These are phyloP conservation scores for Naganishia liquefaciens DNA, from an alignment of 1,284 basidiomycete genomes.

Conservation along the genomic window DNA sequence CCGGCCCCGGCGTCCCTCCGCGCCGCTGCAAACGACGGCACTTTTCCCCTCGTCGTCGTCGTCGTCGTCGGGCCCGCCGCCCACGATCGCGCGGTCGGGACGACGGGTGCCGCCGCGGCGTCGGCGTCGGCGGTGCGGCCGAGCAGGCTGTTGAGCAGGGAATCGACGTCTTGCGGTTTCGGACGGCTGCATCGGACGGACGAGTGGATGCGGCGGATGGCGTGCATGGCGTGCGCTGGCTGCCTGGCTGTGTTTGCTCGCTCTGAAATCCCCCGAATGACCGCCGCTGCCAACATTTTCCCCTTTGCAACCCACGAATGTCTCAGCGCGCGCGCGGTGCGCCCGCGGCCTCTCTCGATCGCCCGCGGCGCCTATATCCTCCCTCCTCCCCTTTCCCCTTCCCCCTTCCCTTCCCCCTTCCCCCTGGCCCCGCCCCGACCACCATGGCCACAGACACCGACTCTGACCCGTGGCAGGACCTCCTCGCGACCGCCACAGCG, in stretches of 20 bases:
- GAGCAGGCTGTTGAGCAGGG: constrained; percentile 12
- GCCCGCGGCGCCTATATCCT: too few relatives aligned
- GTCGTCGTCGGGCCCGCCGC: too few relatives aligned
- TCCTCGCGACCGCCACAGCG: constrained; percentile 25
- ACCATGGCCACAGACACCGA: not conserved
- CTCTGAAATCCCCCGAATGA: not conserved
- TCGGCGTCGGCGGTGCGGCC: not conserved
- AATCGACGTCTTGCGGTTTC: constrained; percentile 6
- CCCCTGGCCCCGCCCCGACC: not conserved
- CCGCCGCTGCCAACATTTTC: too few relatives aligned
- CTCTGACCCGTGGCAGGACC: constrained; percentile 28
- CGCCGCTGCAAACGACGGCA: constrained; percentile 4
- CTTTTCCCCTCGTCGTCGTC: not conserved
- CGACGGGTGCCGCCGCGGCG: not conserved
- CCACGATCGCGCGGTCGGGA: constrained; percentile 4
- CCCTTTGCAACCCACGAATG: too few relatives aligned
- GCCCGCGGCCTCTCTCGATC: too few relatives aligned
- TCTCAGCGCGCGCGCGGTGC: too few relatives aligned
- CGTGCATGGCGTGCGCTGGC: constrained; percentile 13
- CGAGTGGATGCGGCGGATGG: constrained; percentile 10
- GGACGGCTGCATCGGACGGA: not conserved
- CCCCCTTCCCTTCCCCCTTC: not conserved
- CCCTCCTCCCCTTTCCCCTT: not conserved
- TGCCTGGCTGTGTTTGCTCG: not conserved
- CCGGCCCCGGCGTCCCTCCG: not conserved